Conservation (phyloP, 208 protist species). For the Wallacemonas sp. region DNA sequence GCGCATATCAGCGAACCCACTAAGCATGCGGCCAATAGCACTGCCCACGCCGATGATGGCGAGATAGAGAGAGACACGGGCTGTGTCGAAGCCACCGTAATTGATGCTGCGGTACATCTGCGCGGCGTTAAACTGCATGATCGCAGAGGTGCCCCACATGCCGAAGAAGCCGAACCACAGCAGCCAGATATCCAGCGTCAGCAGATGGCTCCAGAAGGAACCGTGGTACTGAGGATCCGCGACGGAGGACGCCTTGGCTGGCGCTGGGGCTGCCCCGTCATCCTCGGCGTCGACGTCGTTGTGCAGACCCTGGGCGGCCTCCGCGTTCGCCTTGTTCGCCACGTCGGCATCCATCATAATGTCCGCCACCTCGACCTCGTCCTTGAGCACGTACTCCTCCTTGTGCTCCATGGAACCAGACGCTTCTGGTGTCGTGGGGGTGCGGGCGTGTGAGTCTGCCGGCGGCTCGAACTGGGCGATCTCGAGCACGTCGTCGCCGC, state of each 20-base stretch:
- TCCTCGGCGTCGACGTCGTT: neutral
- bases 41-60: constrained; percentile 72
- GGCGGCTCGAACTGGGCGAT: neutral
- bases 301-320: neutral
- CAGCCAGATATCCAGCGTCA: constrained; percentile 69
- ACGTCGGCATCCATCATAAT: too few relatives aligned
- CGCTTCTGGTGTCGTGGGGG: neutral
- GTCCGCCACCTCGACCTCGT: neutral
- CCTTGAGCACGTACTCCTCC: neutral
- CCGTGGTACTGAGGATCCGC: constrained; percentile 60
- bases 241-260: constrained; percentile 16
- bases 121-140: constrained; percentile 77
- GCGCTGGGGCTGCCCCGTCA: neutral
- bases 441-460: constrained; percentile 15
- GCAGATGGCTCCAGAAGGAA: constrained; percentile 68
- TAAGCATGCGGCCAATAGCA: constrained; percentile 59
- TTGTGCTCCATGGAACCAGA: too few relatives aligned
- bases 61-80: constrained; percentile 51
- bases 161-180: constrained; percentile 71
- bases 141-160: constrained; percentile 69
- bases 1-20: constrained; percentile 58
- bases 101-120: constrained; percentile 76
- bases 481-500: constrained; percentile 3
- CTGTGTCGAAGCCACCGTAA: constrained; percentile 37
- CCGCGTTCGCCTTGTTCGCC: constrained; percentile 1